These are phyloP conservation scores for Saccharomycopsis guyanensis DNA, from an alignment of 805 yeast genomes.

Conservation along the genomic window DNA sequence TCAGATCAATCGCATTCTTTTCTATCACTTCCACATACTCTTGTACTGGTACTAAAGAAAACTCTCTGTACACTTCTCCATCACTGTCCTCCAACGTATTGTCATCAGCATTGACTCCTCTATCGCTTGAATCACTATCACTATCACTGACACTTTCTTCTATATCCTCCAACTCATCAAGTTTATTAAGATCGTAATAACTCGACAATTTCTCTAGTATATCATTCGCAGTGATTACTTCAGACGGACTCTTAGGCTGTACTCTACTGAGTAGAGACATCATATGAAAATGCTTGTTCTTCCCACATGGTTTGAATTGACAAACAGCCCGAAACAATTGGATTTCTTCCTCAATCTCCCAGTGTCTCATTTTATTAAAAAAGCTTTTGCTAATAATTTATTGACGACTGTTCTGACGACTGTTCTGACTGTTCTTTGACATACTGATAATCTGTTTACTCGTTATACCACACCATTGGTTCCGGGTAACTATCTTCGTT, in stretches of 20 bases:
- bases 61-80: constrained; percentile 15
- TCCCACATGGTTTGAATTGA: constrained; percentile 21
- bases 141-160: constrained; percentile 16
- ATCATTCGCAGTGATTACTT: constrained; percentile 41
- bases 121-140: constrained; percentile 26
- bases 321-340: constrained; percentile 18
- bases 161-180: constrained; percentile 47
- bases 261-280: constrained; percentile 14
- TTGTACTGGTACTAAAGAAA: constrained; percentile 10
- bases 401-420: too few relatives aligned
- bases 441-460: too few relatives aligned
- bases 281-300: constrained; percentile 19
- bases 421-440: too few relatives aligned
- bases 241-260: not conserved
- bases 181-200: constrained; percentile 48
- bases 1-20: constrained; percentile 10
- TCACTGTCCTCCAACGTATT: constrained; percentile 10
- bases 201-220: constrained; percentile 49
- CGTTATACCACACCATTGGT: too few relatives aligned
- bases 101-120: constrained; percentile 3
- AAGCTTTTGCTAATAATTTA: too few relatives aligned
- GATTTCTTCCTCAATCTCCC: constrained; percentile 20
- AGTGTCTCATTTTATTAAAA: constrained; percentile 16
- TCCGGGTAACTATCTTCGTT: too few relatives aligned
- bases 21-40: constrained; percentile 8